Evolutionary conservation across 306 rosid species (phyloP), one percentile per base, ranked within the genome.

Genomic region (Calophaca sinica): DNA sequence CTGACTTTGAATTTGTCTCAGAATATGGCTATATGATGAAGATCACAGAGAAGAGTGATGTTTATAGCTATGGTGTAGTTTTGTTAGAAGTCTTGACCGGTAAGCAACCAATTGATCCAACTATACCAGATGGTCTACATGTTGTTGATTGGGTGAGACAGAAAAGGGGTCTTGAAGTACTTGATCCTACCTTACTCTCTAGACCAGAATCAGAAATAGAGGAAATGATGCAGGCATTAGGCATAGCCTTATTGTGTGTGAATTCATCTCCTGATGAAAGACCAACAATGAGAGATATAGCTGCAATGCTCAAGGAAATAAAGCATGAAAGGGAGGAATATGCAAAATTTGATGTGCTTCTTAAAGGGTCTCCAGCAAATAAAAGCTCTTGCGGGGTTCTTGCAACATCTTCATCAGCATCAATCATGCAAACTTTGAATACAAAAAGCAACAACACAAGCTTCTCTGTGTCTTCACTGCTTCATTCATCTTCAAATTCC

Each of bases 41-140:
- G 94, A 85, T 85, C 67, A 85, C 88, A 14, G 88, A 85, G 73
- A 85, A 85, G 72, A 81, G 88, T 10, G 88, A 94, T 11, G 93
- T 94, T 58, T 94, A 94, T 5, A 94, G 98, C 86, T 91, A 87
- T 14, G 98, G 98, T 0, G 86, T 94, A 2, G 96, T 94, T 0
- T 35, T 94, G 41, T 55, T 94, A 71, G 98, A 94, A 85, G 96
- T 91, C 36, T 77, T 94, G 78, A 94, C 97, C 0, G 98, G 98
- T 6, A 94, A 94, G 83, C 98, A 91, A 84, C 97, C 97, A 4
- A 94, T 94, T 31, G 98, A 94, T 83, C 98, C 98, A n/a, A 94
- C 96, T 0, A 91, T 91, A 58, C 93, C 97, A 0, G 97, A 90
- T 1, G 97, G 97, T 9, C 77, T 85, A 59, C 97, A 94, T 70